Percentiles rank a stretch among this genome's conserved stretches.
Evolutionary conservation across 345 rosid genomes (phyloP).

Genomic region (Excoecaria cochinchinensis): DNA sequence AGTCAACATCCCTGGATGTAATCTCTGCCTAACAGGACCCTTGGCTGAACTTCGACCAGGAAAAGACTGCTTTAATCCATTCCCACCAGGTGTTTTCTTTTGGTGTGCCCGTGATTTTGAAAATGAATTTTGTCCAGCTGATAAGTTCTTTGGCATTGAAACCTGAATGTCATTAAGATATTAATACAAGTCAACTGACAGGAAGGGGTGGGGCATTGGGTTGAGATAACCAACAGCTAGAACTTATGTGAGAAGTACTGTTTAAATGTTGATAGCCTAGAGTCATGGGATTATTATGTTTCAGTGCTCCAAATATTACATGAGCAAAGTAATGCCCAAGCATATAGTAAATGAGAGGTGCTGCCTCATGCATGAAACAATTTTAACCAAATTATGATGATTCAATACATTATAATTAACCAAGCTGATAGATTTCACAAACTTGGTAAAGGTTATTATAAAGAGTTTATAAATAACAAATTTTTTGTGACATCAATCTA

Average conservation of each 20-base stretch:
- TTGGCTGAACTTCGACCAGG: slow-evolving; percentile 48
- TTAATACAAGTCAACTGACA: not conserved
- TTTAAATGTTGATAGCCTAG: not conserved
- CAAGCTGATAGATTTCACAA: not conserved
- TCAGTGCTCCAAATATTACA: not conserved
- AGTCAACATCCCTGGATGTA: slow-evolving; percentile 89
- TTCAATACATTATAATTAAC: not conserved
- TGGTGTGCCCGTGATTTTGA: slow-evolving; percentile 41
- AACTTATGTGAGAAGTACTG: not conserved
- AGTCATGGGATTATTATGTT: no score
- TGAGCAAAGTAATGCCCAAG: not conserved
- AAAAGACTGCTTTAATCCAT: slow-evolving; percentile 52
- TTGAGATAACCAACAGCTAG: not conserved
- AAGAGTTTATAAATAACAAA: no score
- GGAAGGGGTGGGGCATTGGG: not conserved
- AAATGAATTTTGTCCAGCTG: slow-evolving; percentile 37
- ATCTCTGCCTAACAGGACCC: slow-evolving; percentile 57
- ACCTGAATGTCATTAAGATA: slow-evolving; percentile 33
- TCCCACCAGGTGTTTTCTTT: slow-evolving; percentile 51
- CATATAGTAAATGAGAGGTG: not conserved
- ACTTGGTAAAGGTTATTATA: not conserved
- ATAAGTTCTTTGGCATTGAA: slow-evolving; percentile 44
- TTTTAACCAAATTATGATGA: not conserved
- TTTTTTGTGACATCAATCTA: no score
- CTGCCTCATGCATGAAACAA: not conserved